phyloP scores from a whole-genome alignment of 306 rosid species.

The Sechiopsis laciniata region DNA sequence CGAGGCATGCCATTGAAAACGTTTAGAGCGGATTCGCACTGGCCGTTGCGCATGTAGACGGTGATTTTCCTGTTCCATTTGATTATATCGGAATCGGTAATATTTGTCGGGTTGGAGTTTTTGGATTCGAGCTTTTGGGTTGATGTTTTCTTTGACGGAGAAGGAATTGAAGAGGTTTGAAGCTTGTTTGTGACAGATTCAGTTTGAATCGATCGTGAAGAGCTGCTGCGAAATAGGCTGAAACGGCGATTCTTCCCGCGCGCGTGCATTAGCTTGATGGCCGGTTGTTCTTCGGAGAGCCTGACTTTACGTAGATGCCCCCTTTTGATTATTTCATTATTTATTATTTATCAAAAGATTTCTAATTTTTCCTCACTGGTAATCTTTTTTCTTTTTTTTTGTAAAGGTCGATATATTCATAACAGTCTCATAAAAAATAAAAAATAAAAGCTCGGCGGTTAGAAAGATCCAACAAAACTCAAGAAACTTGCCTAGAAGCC shows the following conservation, averaged over 20 bases:
- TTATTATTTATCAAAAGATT: too few species aligned
- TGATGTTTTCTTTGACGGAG: slow-evolving; percentile 32
- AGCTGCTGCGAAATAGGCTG: slow-evolving; percentile 31
- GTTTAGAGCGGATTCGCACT: slow-evolving; percentile 50
- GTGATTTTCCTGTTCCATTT: slow-evolving; percentile 57
- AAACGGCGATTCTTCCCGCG: slow-evolving; percentile 29
- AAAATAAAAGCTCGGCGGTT: too few species aligned
- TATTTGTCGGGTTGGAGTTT: slow-evolving; percentile 19
- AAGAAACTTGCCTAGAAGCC: too few species aligned
- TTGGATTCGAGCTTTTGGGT: slow-evolving; percentile 24
- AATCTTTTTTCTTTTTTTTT: too few species aligned
- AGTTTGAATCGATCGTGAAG: slow-evolving; percentile 23
- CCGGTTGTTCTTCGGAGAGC: background rate
- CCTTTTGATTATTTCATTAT: too few species aligned
- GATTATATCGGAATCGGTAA: slow-evolving; percentile 44
- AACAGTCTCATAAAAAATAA: too few species aligned
- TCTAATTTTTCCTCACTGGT: too few species aligned
- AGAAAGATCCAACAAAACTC: too few species aligned
- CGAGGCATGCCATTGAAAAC: slow-evolving; percentile 58
- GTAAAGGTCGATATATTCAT: too few species aligned
- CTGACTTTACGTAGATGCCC: too few species aligned
- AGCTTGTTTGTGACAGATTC: slow-evolving; percentile 27
- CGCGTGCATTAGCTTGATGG: slow-evolving; percentile 22
- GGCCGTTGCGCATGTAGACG: slow-evolving; percentile 62
- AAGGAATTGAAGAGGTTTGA: slow-evolving; percentile 18